phyloP scores from a whole-genome alignment of 441 rosid species.

The Erysimum cheiri region DNA sequence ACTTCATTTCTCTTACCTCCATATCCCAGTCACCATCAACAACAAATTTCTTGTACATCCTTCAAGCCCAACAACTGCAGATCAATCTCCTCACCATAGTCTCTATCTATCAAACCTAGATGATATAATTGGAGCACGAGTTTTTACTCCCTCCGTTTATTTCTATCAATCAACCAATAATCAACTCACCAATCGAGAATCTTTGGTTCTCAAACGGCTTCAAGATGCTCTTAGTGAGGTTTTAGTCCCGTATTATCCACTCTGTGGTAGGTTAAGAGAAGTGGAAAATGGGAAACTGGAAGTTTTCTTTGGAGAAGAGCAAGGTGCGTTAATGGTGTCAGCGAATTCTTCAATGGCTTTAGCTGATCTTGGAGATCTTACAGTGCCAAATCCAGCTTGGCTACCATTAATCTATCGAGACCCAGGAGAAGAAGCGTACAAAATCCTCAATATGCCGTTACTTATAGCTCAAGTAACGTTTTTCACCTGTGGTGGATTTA shows the following conservation, averaged over 20 bases:
- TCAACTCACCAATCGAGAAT: conserved; percentile 13
- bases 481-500: conserved; percentile 83
- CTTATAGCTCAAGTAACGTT: conserved; percentile 79
- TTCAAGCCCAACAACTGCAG: conserved; percentile 59
- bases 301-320: conserved; percentile 72
- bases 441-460: conserved; percentile 78
- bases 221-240: conserved; percentile 63
- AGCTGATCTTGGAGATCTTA: conserved; percentile 73
- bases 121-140: conserved; percentile 76
- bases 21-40: conserved; percentile 54
- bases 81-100: conserved; percentile 46
- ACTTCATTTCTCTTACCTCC: conserved; percentile 57
- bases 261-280: conserved; percentile 81
- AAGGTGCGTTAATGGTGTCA: conserved; percentile 80
- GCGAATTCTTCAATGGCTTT: conserved; percentile 62
- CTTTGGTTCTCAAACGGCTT: conserved; percentile 46
- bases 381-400: conserved; percentile 93
- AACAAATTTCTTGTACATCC: conserved; percentile 53
- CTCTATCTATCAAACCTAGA: conserved; percentile 96
- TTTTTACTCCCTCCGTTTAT: conserved; percentile 84
- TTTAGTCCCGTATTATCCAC: conserved; percentile 84
- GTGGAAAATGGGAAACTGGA: conserved; percentile 66
- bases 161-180: conserved; percentile 51
- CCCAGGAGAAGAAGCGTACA: conserved; percentile 76
- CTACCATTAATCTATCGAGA: conserved; percentile 68